Conservation (phyloP, 1,284 basidiomycete genomes). For the Fomitopsis pinicola region DNA sequence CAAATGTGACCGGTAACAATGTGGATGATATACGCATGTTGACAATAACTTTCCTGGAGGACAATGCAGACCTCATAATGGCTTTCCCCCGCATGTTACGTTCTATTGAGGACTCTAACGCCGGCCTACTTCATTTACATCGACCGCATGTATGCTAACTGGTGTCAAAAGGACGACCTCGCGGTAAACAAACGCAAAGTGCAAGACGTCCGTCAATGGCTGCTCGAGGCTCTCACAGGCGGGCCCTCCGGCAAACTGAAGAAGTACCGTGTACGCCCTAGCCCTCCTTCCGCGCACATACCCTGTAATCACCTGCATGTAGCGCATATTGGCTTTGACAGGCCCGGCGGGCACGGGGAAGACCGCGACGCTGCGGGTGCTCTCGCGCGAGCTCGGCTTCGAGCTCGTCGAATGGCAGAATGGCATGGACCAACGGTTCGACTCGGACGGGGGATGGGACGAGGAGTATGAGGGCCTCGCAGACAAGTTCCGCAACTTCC, state of each 20-base stretch:
- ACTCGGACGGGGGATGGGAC: not conserved
- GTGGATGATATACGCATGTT: no score
- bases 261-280: constrained; percentile 70
- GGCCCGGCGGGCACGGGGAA: constrained; percentile 92
- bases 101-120: no score
- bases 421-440: constrained; percentile 40
- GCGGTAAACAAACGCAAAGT: constrained; percentile 90
- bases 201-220: constrained; percentile 81
- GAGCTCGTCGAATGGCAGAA: constrained; percentile 89
- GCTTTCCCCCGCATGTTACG: no score
- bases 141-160: not conserved
- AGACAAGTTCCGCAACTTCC: constrained; percentile 75
- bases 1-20: no score
- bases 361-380: constrained; percentile 77
- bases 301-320: not conserved
- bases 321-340: constrained; percentile 84
- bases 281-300: not conserved
- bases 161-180: constrained; percentile 57
- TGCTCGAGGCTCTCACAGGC: constrained; percentile 78
- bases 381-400: constrained; percentile 73
- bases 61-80: no score
- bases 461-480: constrained; percentile 55
- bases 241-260: constrained; percentile 58
- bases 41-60: no score
- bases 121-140: no score